These are phyloP conservation scores for Kwoniella europaea DNA, from an alignment of 768 basidiomycete species.

Conservation along the genomic window DNA sequence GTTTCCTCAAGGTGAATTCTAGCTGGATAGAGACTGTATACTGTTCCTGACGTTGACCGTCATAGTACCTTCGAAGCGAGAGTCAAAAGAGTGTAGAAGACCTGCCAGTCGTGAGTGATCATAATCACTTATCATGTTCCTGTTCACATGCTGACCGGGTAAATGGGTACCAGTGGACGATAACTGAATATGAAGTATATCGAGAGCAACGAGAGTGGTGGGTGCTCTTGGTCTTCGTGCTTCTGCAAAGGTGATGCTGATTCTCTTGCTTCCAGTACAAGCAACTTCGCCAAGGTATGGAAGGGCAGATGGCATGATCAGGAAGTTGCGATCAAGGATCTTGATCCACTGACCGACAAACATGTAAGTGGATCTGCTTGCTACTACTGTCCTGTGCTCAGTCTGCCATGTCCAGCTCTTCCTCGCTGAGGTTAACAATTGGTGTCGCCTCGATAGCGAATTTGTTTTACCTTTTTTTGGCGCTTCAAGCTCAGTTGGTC, in stretches of 20 bases:
- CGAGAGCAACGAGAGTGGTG: constrained; percentile 68
- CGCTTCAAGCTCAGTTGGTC: constrained; percentile 72
- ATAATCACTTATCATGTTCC: constrained; percentile 62
- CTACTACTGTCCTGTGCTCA: not conserved
- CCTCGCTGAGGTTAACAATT: constrained; percentile 72
- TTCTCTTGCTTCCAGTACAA: constrained; percentile 59
- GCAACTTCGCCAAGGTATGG: constrained; percentile 79
- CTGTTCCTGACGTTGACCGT: not conserved
- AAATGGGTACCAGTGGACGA: constrained; percentile 64
- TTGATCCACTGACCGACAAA: constrained; percentile 50
- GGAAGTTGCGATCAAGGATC: constrained; percentile 62
- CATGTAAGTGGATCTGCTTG: constrained; percentile 15
- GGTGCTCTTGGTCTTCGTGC: not conserved
- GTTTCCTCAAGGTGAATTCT: constrained; percentile 19
- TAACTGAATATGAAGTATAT: constrained; percentile 65
- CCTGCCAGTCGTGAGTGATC: constrained; percentile 48
- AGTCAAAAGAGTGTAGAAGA: constrained; percentile 30
- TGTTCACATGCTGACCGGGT: constrained; percentile 68
- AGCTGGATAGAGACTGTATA: too few species aligned
- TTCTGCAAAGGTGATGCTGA: not conserved
- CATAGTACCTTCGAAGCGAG: constrained; percentile 13
- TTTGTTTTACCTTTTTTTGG: constrained; percentile 77
- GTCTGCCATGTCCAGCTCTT: constrained; percentile 64
- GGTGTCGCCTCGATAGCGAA: constrained; percentile 71
- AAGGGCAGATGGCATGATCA: constrained; percentile 73